These are phyloP conservation scores for Phytophthora nicotianae DNA, from an alignment of 352 stramenopile genomes.

Conservation along the genomic window DNA sequence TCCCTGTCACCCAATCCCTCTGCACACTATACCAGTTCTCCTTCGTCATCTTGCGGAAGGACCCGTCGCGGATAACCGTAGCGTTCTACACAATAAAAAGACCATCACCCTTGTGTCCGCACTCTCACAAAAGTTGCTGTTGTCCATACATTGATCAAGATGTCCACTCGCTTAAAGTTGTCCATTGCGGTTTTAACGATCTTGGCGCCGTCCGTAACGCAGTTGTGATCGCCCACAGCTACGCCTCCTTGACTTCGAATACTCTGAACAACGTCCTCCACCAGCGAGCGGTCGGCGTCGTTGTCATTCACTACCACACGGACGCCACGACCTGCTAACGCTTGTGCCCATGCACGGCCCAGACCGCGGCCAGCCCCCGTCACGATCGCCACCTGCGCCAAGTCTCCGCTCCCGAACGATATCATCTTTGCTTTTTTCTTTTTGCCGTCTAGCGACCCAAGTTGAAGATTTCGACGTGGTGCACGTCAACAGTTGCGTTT, in stretches of 20 bases:
- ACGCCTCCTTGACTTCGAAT: slow-evolving; percentile 48
- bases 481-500: slow-evolving; percentile 26
- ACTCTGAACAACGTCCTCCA: slow-evolving; percentile 46
- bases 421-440: slow-evolving; percentile 30
- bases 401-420: slow-evolving; percentile 47
- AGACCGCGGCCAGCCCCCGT: slow-evolving; percentile 60
- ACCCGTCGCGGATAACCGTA: slow-evolving; percentile 72
- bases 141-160: slow-evolving; percentile 74
- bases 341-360: slow-evolving; percentile 55
- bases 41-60: slow-evolving; percentile 76
- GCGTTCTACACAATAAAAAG: slow-evolving; percentile 49
- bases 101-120: slow-evolving; percentile 20
- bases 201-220: slow-evolving; percentile 49
- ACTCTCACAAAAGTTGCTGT: slow-evolving; percentile 4
- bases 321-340: slow-evolving; percentile 51
- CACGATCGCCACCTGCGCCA: slow-evolving; percentile 68
- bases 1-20: background rate
- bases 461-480: slow-evolving; percentile 38
- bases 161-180: slow-evolving; percentile 60
- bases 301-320: slow-evolving; percentile 75
- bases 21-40: slow-evolving; percentile 49
- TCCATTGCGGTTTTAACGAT: slow-evolving; percentile 56
- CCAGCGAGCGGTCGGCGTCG: slow-evolving; percentile 49
- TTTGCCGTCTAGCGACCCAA: slow-evolving; percentile 6
- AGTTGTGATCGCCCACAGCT: slow-evolving; percentile 56